Evolutionary conservation across 805 yeast genomes (phyloP).

Genomic region (Scheffersomyces lignosus): DNA sequence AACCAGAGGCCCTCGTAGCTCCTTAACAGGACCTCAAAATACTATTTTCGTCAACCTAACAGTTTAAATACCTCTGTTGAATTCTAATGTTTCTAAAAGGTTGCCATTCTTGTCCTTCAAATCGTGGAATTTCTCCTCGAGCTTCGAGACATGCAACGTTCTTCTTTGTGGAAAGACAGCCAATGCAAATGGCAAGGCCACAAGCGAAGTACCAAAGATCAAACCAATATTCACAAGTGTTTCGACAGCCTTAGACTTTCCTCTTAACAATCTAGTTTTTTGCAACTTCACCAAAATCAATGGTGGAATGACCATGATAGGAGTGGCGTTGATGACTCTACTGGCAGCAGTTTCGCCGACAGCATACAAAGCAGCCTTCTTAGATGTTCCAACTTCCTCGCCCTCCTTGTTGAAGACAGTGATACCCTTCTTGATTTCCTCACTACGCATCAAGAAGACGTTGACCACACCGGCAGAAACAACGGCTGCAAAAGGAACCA

Average conservation of each 20-base stretch:
- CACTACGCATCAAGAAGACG: conserved; percentile 95
- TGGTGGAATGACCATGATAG: conserved; percentile 97
- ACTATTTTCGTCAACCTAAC: too few relatives aligned
- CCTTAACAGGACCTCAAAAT: too few relatives aligned
- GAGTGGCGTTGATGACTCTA: conserved; percentile 94
- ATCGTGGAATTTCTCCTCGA: conserved; percentile 66
- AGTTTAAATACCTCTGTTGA: conserved; percentile 86
- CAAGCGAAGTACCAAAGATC: conserved; percentile 81
- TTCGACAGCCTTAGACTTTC: conserved; percentile 64
- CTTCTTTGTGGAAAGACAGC: conserved; percentile 94
- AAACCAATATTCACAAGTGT: conserved; percentile 80
- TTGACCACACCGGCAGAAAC: conserved; percentile 96
- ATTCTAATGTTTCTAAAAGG: conserved; percentile 61
- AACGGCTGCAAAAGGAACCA: conserved; percentile 98
- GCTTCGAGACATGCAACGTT: conserved; percentile 50
- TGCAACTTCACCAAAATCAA: conserved; percentile 78
- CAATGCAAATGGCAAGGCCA: conserved; percentile 89
- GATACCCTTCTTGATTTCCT: conserved; percentile 86
- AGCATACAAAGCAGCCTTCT: conserved; percentile 85
- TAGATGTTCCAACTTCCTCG: conserved; percentile 65
- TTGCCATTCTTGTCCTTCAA: conserved; percentile 64
- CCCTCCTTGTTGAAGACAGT: conserved; percentile 65
- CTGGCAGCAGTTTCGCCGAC: conserved; percentile 97
- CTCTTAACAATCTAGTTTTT: conserved; percentile 58
- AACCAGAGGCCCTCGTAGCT: too few relatives aligned